Evolutionary conservation across 2,329 filamentous ascomycete genomes (phyloP), one percentile per base, ranked within the genome.

Genomic region (Davidsoniella eucalypti): DNA sequence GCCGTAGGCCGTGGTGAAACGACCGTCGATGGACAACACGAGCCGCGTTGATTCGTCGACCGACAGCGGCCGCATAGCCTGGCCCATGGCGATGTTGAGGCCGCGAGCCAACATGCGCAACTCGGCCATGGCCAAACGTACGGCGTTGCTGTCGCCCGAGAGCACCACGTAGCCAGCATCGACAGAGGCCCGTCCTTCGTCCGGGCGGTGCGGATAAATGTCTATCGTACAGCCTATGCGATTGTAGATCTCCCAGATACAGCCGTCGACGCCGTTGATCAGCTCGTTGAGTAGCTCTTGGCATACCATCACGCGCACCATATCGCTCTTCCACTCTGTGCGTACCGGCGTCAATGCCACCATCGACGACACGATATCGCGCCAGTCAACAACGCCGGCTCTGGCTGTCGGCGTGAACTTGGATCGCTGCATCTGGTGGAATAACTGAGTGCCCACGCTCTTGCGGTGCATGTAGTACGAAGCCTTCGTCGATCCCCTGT

Each of bases 271-370:
- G 14, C 55, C 51, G 12, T 55, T 47, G 3, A 58, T 49, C 23
- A 58, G 49, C 21, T 39, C 45, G 14, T 55, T 37, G 9, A 65
- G 54, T n/a, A 61, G 60, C n/a, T 57, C 56, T 40, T 59, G 56
- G 14, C 65, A 64, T 21, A 68, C 54, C 17, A 66, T 56, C 12
- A 67, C 59, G 47, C 66, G 58, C 10, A 64, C 64, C 17, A 63
- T 61, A 59, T 66, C 63, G 42, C 58, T 59, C 14, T 58, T 55
- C 47, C 57, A 57, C n/a, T 59, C 39, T 7, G 42, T 59, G 52
- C 57, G 58, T 49, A 58, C 58, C 8, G 60, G 59, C 12, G 67
- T 71, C 55, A 58, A 62, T 12, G 57, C 56, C 54, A 61, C 61
- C 52, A 74, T 61, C 3, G 63, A 54, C 7, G 58, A 53, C 39